Conservation (phyloP, 2,329 filamentous ascomycete genomes). For the Lecanicillium sp. region DNA sequence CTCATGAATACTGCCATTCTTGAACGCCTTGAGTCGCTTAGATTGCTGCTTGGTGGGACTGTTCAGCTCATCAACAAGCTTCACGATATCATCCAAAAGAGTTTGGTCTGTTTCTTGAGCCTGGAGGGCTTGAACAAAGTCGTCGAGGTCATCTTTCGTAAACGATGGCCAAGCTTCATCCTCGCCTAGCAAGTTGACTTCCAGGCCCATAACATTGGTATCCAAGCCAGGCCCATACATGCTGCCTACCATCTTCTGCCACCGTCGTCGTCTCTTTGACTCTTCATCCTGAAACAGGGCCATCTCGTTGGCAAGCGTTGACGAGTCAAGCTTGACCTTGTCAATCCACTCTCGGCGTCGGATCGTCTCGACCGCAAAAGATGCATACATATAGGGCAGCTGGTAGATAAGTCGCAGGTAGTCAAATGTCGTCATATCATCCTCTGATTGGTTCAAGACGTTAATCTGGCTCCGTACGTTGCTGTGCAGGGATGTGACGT, state of each 20-base stretch:
- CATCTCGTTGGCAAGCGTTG: constrained; percentile 86
- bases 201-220: constrained; percentile 64
- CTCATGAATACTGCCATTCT: constrained; percentile 92
- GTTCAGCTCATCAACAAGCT: constrained; percentile 71
- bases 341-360: constrained; percentile 85
- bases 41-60: constrained; percentile 79
- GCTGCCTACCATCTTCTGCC: constrained; percentile 78
- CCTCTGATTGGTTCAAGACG: constrained; percentile 62
- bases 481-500: constrained; percentile 68
- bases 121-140: constrained; percentile 61
- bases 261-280: constrained; percentile 77
- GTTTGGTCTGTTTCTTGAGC: constrained; percentile 56
- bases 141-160: constrained; percentile 66
- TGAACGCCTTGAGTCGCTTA: constrained; percentile 86
- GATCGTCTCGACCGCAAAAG: constrained; percentile 78
- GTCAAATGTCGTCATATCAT: constrained; percentile 74
- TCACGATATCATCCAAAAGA: constrained; percentile 63
- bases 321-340: constrained; percentile 81
- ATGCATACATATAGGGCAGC: constrained; percentile 83
- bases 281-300: constrained; percentile 90
- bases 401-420: constrained; percentile 72
- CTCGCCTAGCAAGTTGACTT: constrained; percentile 77
- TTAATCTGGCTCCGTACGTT: constrained; percentile 66
- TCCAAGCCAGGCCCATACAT: constrained; percentile 63
- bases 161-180: constrained; percentile 74